Base-by-base conservation (phyloP, 2,329 filamentous ascomycete species). In the Cladobotryum protrusum region DNA sequence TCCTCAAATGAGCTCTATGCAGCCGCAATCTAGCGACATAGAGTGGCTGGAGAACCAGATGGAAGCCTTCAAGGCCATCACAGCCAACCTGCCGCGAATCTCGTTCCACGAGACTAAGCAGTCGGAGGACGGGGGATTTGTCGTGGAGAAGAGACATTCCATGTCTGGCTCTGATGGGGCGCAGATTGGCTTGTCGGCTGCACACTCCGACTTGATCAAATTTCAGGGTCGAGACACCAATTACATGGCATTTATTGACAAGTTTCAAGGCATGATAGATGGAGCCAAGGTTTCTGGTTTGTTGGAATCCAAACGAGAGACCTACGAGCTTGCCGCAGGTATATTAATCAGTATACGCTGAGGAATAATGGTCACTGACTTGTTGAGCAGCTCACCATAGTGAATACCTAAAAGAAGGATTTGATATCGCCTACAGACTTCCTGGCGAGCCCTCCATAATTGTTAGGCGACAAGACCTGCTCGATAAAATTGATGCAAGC, bases 51-150 rank as follows among this genome's bases (percentile, higher is more conserved):
- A 60, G 48, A 59, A 56, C 20, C 57, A 62, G 47, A 59, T 62
- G 56, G 58, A 58, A 37, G 59, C 57, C 1, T 62, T 61, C 46
- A 61, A 61, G 20, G 59, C 56, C 29, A 56, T 62, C 24, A 53
- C 59, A 13, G 47, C 51, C 14, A 55, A 56, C 39, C 43, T 63
- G 32, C 57, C 56, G 32, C 52, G 53, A 5, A 48, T 61, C 1
- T 64, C 60, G 1, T 62, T 60, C n/a, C 57, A 60, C 33, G 60
- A 64, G 49, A 63, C 61, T 8, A 52, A 54, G 41, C 54, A 59
- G 44, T 56, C 57, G 11, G 45, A 46, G 1, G 51, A 59, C 36
- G 57, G 55, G 17, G 24, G 24, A 2, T 62, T 58, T 36, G 49
- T 61, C n/a, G 60, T 60, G 17, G 58, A 61, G 40, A 54, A 56